Percentiles rank a stretch among this genome's conserved stretches.
phyloP scores from a whole-genome alignment of 768 basidiomycete species.

The Tulasnella sp. region DNA sequence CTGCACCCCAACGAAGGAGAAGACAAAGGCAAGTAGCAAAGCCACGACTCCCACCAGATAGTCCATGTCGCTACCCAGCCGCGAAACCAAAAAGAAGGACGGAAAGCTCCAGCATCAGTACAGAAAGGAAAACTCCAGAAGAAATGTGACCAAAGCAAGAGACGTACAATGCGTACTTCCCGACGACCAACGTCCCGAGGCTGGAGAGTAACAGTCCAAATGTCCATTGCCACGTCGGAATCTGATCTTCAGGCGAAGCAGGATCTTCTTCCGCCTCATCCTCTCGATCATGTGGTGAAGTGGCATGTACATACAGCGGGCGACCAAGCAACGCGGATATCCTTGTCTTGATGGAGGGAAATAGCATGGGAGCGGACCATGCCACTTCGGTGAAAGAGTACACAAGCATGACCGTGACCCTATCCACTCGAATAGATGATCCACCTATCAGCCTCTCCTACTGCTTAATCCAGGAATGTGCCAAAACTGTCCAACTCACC shows the following conservation, averaged over 20 bases:
- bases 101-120: no score
- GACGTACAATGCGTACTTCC: conserved; percentile 12
- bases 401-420: conserved; percentile 13
- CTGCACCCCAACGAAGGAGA: conserved; percentile 21
- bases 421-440: background rate
- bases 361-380: conserved; percentile 10
- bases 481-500: no score
- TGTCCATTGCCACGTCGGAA: conserved; percentile 18
- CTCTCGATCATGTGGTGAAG: background rate
- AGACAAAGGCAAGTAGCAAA: conserved; percentile 19
- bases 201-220: conserved; percentile 11
- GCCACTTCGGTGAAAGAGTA: conserved; percentile 12
- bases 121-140: background rate
- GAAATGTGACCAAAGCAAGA: background rate
- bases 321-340: background rate
- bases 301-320: background rate
- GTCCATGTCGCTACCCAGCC: conserved; percentile 15
- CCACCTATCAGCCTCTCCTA: no score
- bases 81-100: no score
- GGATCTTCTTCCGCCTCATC: conserved; percentile 16
- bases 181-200: conserved; percentile 17
- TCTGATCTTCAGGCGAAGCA: conserved; percentile 18
- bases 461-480: no score
- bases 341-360: background rate
- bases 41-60: conserved; percentile 18